Conservation (phyloP, 495 filamentous ascomycete genomes). For the Aeminium ludgeri region DNA sequence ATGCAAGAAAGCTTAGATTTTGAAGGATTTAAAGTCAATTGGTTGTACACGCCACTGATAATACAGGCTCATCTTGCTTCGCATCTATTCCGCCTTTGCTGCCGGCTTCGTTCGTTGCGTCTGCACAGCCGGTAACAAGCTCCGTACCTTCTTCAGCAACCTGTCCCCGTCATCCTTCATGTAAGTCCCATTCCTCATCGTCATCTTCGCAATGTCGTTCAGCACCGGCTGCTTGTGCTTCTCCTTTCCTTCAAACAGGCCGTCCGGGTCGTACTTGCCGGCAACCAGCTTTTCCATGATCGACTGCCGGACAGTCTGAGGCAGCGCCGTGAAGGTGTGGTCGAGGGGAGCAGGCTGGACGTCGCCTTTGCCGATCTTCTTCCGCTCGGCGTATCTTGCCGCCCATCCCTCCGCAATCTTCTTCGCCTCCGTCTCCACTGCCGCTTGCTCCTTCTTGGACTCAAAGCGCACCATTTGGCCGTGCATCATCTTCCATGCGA, state of each 20-base stretch:
- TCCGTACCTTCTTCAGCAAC: slow-evolving; percentile 11
- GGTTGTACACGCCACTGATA: too few relatives aligned
- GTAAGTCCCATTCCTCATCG: slow-evolving; percentile 10
- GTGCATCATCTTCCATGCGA: slow-evolving; percentile 4
- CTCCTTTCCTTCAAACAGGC: background rate
- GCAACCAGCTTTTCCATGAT: slow-evolving; percentile 8
- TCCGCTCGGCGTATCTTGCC: background rate
- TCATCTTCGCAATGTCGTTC: slow-evolving; percentile 7
- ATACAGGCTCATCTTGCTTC: too few relatives aligned
- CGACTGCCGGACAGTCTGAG: background rate
- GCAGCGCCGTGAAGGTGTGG: slow-evolving; percentile 4
- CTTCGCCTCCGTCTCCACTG: background rate
- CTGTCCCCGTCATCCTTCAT: slow-evolving; percentile 4
- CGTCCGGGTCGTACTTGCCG: slow-evolving; percentile 6
- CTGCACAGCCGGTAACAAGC: slow-evolving; percentile 6
- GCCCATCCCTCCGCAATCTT: background rate
- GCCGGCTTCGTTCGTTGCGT: background rate
- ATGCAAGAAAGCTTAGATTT: too few relatives aligned
- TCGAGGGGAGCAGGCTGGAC: background rate
- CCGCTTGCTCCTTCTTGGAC: slow-evolving; percentile 6
- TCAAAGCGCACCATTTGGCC: slow-evolving; percentile 6
- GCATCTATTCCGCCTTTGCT: background rate
- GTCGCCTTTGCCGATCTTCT: background rate
- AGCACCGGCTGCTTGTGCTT: slow-evolving; percentile 11
- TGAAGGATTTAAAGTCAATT: too few relatives aligned